These are phyloP conservation scores for Cadophora malorum DNA, from an alignment of 2,329 filamentous ascomycete genomes.

Conservation along the genomic window DNA sequence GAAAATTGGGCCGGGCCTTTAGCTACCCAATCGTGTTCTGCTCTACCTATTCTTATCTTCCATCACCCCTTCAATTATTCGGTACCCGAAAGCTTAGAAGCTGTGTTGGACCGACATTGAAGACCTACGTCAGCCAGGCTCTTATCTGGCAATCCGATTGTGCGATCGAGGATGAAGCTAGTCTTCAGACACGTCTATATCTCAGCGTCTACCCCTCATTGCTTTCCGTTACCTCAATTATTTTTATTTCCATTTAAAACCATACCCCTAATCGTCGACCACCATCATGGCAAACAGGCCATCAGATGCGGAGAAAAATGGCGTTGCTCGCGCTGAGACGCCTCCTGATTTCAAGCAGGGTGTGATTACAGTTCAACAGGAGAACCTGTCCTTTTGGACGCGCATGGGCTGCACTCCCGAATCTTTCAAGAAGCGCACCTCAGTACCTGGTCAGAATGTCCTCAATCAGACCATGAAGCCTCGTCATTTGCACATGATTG, in stretches of 20 bases:
- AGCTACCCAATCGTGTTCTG: not conserved
- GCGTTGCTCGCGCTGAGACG: not conserved
- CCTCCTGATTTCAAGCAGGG: constrained; percentile 27
- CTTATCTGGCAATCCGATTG: not conserved
- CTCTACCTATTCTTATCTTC: not conserved
- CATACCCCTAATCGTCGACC: not conserved
- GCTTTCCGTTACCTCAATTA: not conserved
- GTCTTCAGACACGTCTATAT: not conserved
- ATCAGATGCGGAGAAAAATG: not conserved
- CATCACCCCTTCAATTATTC: too few relatives aligned
- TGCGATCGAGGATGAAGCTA: not conserved
- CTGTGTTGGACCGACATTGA: not conserved
- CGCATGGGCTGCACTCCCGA: constrained; percentile 48
- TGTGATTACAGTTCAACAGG: constrained; percentile 27
- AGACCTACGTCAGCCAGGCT: not conserved
- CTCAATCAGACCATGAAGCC: constrained; percentile 80
- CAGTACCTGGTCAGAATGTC: constrained; percentile 48
- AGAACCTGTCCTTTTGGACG: constrained; percentile 47
- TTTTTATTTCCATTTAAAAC: not conserved
- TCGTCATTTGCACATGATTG: constrained; percentile 94
- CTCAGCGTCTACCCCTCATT: not conserved
- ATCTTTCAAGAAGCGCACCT: constrained; percentile 48
- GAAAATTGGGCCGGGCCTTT: not conserved
- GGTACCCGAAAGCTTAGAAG: not conserved
- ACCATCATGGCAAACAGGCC: not conserved